Evolutionary conservation across 208 protist genomes (phyloP).

Genomic region (Crithidia thermophila): DNA sequence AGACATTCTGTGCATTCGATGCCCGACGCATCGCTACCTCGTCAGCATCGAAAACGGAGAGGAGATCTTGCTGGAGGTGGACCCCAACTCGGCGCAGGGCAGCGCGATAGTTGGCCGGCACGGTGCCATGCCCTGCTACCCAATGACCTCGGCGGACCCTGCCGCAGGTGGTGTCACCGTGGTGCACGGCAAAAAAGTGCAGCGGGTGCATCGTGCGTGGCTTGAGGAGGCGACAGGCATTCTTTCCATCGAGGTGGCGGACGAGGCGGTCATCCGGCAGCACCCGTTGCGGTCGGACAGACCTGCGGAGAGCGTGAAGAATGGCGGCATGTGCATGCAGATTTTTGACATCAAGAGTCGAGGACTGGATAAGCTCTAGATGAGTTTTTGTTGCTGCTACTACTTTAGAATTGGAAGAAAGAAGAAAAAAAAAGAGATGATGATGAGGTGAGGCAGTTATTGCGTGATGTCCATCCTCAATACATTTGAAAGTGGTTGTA

Average conservation of each 20-base stretch:
- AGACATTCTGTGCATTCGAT: conserved; percentile 80
- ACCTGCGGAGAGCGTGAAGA: conserved; percentile 47
- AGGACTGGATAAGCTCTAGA: conserved; percentile 51
- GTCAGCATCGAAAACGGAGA: conserved; percentile 77
- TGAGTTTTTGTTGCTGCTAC: too few species aligned
- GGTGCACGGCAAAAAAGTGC: conserved; percentile 44
- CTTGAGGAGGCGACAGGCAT: conserved; percentile 74
- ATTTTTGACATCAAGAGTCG: conserved; percentile 82
- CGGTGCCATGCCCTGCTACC: conserved; percentile 24
- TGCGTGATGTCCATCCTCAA: too few species aligned
- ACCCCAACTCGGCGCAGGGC: conserved; percentile 29
- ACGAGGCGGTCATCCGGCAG: conserved; percentile 46
- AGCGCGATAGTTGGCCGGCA: conserved; percentile 30
- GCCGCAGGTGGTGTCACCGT: conserved; percentile 25
- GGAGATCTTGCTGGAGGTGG: conserved; percentile 50
- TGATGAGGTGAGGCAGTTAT: neutral
- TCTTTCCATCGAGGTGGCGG: conserved; percentile 75
- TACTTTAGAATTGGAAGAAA: too few species aligned
- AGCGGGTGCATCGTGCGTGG: conserved; percentile 64
- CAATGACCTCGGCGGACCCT: conserved; percentile 21
- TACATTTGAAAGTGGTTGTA: neutral
- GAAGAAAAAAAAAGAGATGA: neutral
- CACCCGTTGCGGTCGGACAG: conserved; percentile 66
- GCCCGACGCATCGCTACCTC: conserved; percentile 83
- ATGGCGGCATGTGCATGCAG: conserved; percentile 89